Evolutionary conservation across 2,329 filamentous ascomycete species (phyloP).

Genomic region (Penicillium sp.): DNA sequence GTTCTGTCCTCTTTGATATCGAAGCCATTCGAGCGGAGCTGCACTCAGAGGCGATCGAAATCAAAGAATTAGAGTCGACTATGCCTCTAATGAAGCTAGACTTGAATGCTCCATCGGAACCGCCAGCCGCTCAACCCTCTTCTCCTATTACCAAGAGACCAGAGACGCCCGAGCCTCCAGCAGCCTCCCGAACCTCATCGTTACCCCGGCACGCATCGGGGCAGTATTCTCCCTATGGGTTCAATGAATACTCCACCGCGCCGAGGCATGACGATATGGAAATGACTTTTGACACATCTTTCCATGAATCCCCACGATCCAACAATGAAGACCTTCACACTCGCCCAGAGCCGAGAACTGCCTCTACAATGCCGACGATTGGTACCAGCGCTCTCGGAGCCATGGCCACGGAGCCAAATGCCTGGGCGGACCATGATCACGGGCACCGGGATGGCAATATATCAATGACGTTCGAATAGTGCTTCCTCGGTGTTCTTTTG

Average conservation of each 20-base stretch:
- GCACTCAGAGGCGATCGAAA: constrained; percentile 66
- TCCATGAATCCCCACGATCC: constrained; percentile 42
- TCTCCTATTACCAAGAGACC: constrained; percentile 38
- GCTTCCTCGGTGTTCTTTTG: constrained; percentile 2
- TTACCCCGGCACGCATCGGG: constrained; percentile 18
- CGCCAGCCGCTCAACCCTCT: constrained; percentile 20
- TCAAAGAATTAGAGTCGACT: constrained; percentile 82
- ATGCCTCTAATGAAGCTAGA: constrained; percentile 86
- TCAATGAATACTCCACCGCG: constrained; percentile 12
- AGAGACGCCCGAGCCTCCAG: constrained; percentile 34
- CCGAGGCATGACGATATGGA: constrained; percentile 47
- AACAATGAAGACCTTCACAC: constrained; percentile 11
- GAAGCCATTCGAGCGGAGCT: constrained; percentile 89
- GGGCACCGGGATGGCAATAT: constrained; percentile 74
- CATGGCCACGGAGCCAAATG: constrained; percentile 52
- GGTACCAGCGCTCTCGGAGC: constrained; percentile 28
- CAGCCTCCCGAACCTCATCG: constrained; percentile 21
- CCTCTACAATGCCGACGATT: constrained; percentile 33
- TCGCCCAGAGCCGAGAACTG: constrained; percentile 33
- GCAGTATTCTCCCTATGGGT: constrained; percentile 8
- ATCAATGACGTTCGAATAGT: constrained; percentile 75
- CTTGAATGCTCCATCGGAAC: constrained; percentile 37
- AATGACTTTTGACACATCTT: constrained; percentile 71
- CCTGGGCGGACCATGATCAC: constrained; percentile 68
- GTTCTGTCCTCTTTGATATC: constrained; percentile 80